Evolutionary conservation across 1,284 basidiomycete species (phyloP), one percentile per base, ranked within the genome.

Genomic region (Hypsizygus ulmarius): DNA sequence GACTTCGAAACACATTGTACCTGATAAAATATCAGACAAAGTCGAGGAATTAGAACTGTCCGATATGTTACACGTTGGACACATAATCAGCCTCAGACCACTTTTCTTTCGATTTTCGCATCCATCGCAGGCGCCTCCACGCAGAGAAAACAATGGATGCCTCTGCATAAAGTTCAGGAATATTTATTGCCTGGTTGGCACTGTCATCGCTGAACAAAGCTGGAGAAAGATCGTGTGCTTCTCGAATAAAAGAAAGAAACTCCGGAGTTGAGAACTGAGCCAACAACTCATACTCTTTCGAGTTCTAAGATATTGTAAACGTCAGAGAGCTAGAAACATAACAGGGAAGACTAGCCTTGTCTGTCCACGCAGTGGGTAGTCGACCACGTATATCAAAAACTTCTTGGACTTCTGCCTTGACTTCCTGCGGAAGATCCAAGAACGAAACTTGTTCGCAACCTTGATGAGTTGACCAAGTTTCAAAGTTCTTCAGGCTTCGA

Each of bases 51-150:
- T 4, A 25, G 16, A 30, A n/a, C 8, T n/a, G 25, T 3, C 21
- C 7, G 32, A 33, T 18, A 36, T 59, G 74, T 49, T 59, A 79
- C 75, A 81, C 76, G 47, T 76, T 76, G 10, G 71, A 69, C n/a
- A 71, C 75, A 50, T 71, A 80, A 51, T 81, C 79, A 0, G 75
- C 75, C 55, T 81, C 80, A 2, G 75, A 78, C 64, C 71, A 76
- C 52, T 66, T 73, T 47, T 74, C 71, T 15, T 68, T 69, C 2
- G 71, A 69, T 5, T 60, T 59, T 16, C 63, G 67, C 75, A 80
- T 75, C 49, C 59, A 62, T 5, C 59, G 57, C 2, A 80, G 64
- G 28, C 67, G 65, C 21, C 68, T 64, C 73, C 75, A 79, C 2
- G 76, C 75, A 2, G 61, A 57, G 45, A 68, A 74, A 5, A 79